Evolutionary conservation across 129 eudicot genomes (phyloP), one percentile per base, ranked within the genome.

Genomic region (Flaveria sonorensis): DNA sequence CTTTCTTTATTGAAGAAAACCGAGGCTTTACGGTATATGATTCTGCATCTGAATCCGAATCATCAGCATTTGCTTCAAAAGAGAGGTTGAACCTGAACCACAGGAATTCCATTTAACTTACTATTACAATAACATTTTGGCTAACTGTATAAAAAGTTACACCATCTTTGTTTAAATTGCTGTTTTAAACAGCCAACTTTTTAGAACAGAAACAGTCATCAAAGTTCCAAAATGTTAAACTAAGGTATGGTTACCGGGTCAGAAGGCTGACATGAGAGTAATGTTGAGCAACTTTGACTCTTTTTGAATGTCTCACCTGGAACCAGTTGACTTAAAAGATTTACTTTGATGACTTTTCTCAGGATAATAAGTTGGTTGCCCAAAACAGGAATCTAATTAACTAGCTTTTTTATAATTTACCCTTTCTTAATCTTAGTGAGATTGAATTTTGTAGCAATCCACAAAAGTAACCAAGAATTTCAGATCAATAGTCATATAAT

Each of bases 1-100:
- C 96, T 83, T 84, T 87, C 56, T 72, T 71, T 68, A 94, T 89
- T 23, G 93, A 87, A 23, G 92, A 84, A 79, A 94, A 94, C 26
- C 85, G 81, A 73, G 96, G 98, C 88, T 89, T 71, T 72, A 78
- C 71, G 42, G 55, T 32, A 74, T 87, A 87, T 26, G 84, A 42
- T 18, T 89, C 92, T 16, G n/a, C 82, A 56, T 86, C 96, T 51
- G 87, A 69, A 80, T 72, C 87, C 69, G 88, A 89, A 28, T 83
- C 96, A 72, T 77, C 90, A 60, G 51, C 83, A 66, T 76, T 68
- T 80, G 83, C 87, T 79, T 89, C 78, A 79, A 83, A 89, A 45
- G 89, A 74, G 26, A 94, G 81, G 70, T 90, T 87, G 81, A 84
- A 88, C 69, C 69, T 63, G 69, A 19, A 30, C 46, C 20, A 30